phyloP scores from a whole-genome alignment of 2,329 filamentous ascomycete genomes.

The Kalmusia sp. region DNA sequence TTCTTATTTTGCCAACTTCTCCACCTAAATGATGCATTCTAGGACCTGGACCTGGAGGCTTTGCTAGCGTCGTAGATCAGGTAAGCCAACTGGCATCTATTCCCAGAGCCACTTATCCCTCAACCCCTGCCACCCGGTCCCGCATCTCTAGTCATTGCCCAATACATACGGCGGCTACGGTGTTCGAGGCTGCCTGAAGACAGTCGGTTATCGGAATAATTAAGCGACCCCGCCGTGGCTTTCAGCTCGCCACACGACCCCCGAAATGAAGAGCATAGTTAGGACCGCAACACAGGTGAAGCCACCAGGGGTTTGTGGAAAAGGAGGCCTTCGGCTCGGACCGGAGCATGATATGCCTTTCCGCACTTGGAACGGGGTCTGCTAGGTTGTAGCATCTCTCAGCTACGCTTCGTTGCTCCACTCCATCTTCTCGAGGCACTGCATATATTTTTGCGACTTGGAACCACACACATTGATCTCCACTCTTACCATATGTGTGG shows the following conservation, averaged over 20 bases:
- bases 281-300: neutral
- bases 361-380: no score
- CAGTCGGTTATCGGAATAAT: neutral
- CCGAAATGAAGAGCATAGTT: neutral
- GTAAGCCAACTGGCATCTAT: neutral
- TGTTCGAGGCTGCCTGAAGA: neutral
- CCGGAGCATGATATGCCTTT: neutral
- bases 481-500: neutral
- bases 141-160: neutral
- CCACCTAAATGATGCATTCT: no score
- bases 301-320: neutral
- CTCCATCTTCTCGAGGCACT: neutral
- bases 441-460: neutral
- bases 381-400: no score
- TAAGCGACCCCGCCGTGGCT: neutral
- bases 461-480: neutral
- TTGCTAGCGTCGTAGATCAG: neutral
- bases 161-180: neutral
- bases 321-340: neutral
- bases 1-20: neutral
- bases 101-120: neutral
- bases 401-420: neutral
- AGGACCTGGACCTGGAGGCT: no score
- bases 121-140: neutral
- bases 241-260: conserved; percentile 2